A percentile compares a stretch with the other conserved stretches of the same genome.
These are phyloP conservation scores for Pluteus cervinus DNA, from an alignment of 768 basidiomycete species.

Conservation along the genomic window DNA sequence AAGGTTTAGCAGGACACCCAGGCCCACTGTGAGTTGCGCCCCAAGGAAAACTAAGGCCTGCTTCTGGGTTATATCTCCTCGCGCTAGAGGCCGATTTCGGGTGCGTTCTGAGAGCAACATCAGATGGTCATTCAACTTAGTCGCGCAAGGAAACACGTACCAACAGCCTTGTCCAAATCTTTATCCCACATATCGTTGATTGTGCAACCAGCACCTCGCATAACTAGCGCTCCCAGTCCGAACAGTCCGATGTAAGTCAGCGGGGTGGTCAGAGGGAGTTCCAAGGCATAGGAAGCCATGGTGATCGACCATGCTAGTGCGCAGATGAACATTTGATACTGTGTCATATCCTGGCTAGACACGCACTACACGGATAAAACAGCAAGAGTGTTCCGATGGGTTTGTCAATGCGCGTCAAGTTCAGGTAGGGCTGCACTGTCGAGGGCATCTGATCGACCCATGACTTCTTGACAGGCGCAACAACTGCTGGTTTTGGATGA, in stretches of 20 bases:
- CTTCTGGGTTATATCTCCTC: slow-evolving; percentile 66
- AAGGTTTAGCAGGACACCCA: slow-evolving; percentile 82
- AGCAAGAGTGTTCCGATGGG: slow-evolving; percentile 91
- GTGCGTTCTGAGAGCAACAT: slow-evolving; percentile 61
- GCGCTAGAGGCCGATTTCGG: slow-evolving; percentile 79
- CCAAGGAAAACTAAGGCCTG: slow-evolving; percentile 83
- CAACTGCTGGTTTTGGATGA: slow-evolving; percentile 2
- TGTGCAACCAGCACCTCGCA: slow-evolving; percentile 98
- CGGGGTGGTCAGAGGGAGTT: slow-evolving; percentile 60
- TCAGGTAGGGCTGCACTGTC: slow-evolving; percentile 69
- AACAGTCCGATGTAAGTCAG: slow-evolving; percentile 78
- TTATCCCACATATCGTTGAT: slow-evolving; percentile 99
- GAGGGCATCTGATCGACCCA: slow-evolving; percentile 68
- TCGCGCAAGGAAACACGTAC: slow-evolving; percentile 39
- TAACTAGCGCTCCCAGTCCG: slow-evolving; percentile 84
- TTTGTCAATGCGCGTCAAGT: slow-evolving; percentile 88
- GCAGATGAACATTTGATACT: slow-evolving; percentile 4
- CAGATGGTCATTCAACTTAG: neutral
- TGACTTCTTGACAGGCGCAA: slow-evolving; percentile 21
- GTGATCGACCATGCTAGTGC: slow-evolving; percentile 94
- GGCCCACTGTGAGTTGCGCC: slow-evolving; percentile 71
- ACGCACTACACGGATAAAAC: slow-evolving; percentile 91
- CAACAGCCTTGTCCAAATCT: slow-evolving; percentile 86
- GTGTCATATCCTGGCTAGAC: neutral
- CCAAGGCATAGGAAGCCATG: slow-evolving; percentile 84